A percentile compares a stretch with the other conserved stretches of the same genome.
Evolutionary conservation across 352 stramenopile genomes (phyloP).

Genomic region (Globisporangium yorkense): DNA sequence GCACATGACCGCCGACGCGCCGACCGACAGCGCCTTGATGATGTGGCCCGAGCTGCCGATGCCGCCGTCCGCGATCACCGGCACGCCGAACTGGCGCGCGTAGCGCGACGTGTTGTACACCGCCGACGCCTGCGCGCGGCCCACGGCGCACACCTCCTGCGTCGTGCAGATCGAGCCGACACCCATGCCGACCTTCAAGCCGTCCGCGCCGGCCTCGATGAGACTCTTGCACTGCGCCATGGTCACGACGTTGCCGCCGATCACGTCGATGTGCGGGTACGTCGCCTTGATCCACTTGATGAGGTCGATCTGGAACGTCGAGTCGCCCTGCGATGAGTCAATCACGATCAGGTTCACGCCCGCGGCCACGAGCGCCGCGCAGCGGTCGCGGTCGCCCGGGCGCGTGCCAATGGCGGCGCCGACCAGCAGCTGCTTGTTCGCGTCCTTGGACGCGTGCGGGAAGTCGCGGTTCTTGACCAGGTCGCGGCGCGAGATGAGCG

Average conservation of each 20-base stretch:
- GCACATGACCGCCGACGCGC: conserved; percentile 99
- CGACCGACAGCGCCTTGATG: conserved; percentile 97
- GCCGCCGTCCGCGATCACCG: conserved; percentile 98
- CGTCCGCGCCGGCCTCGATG: conserved; percentile 98
- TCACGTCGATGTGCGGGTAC: conserved; percentile 96
- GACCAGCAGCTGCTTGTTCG: conserved; percentile 98
- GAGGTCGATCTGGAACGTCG: conserved; percentile 88
- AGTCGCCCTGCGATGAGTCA: conserved; percentile 99
- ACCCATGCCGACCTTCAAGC: conserved; percentile 99
- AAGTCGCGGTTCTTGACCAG: conserved; percentile 98
- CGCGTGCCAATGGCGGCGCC: conserved; percentile 98
- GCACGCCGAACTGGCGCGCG: conserved; percentile 94
- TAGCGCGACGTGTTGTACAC: conserved; percentile 98
- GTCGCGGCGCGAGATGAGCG: conserved; percentile 97
- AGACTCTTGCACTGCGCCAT: conserved; percentile 96
- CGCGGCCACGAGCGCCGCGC: conserved; percentile 86
- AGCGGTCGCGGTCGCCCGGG: conserved; percentile 94
- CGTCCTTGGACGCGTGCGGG: conserved; percentile 95
- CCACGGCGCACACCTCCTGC: conserved; percentile 98
- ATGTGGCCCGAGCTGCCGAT: conserved; percentile 99
- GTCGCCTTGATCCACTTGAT: conserved; percentile 95
- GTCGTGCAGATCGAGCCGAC: conserved; percentile 99
- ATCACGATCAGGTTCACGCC: conserved; percentile 99
- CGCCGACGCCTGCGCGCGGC: conserved; percentile 96
- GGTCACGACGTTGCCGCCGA: conserved; percentile 99